Conservation (phyloP, 768 basidiomycete species). For the Tricholoma matsutake region DNA sequence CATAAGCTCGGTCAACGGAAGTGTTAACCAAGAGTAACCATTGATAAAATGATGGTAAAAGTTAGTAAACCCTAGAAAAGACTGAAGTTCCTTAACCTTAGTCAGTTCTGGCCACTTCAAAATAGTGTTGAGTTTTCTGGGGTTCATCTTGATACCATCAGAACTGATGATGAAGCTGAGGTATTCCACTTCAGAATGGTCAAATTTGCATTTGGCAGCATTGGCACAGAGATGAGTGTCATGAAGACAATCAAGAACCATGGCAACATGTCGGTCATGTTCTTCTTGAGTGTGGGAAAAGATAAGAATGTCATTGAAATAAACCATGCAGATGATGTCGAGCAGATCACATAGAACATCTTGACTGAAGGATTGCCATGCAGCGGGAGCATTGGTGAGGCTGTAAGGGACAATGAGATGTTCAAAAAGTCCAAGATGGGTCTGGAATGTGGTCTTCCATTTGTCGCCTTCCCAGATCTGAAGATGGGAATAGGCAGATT, state of each 20-base stretch:
- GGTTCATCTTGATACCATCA: slow-evolving; percentile 6
- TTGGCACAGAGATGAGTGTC: slow-evolving; percentile 25
- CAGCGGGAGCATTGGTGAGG: slow-evolving; percentile 36
- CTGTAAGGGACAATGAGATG: slow-evolving; percentile 23
- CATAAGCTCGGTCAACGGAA: not conserved
- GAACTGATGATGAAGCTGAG: slow-evolving; percentile 34
- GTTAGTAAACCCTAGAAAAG: slow-evolving; percentile 38
- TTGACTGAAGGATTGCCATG: slow-evolving; percentile 37
- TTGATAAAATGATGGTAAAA: slow-evolving; percentile 37
- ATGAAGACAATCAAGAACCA: slow-evolving; percentile 29
- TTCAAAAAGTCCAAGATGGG: slow-evolving; percentile 35
- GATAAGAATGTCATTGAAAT: slow-evolving; percentile 41
- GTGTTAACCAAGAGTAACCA: slow-evolving; percentile 24
- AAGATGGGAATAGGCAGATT: slow-evolving; percentile 24
- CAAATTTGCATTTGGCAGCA: slow-evolving; percentile 29
- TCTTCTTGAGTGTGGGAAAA: slow-evolving; percentile 28
- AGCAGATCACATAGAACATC: slow-evolving; percentile 32
- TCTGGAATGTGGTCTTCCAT: slow-evolving; percentile 43
- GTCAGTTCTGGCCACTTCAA: slow-evolving; percentile 31
- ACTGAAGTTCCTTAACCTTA: slow-evolving; percentile 33
- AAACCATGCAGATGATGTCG: slow-evolving; percentile 37
- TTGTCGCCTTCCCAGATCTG: slow-evolving; percentile 30
- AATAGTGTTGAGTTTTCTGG: slow-evolving; percentile 5
- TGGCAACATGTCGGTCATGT: slow-evolving; percentile 25
- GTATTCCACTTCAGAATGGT: slow-evolving; percentile 31